Conservation (phyloP, 805 yeast species). For the Ogataea paradorogensis region DNA sequence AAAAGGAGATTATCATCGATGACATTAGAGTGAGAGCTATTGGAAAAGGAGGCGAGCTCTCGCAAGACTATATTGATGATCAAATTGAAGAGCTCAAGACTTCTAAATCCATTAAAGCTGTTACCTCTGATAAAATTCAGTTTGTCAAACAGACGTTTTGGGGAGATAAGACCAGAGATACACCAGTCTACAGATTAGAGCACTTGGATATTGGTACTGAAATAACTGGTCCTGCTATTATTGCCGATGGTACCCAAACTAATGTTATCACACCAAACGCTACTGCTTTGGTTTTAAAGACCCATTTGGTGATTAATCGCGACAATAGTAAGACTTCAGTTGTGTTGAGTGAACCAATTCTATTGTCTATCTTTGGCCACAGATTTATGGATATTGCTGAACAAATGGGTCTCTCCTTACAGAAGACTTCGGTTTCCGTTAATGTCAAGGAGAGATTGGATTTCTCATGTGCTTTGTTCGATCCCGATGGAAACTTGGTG, state of each 20-base stretch:
- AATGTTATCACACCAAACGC: slow-evolving; percentile 65
- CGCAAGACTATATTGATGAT: slow-evolving; percentile 43
- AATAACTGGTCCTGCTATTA: slow-evolving; percentile 68
- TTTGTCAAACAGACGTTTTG: slow-evolving; percentile 54
- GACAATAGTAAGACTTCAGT: slow-evolving; percentile 29
- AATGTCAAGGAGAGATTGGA: slow-evolving; percentile 48
- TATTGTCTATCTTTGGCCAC: slow-evolving; percentile 74
- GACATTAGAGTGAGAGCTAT: slow-evolving; percentile 73
- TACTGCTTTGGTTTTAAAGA: slow-evolving; percentile 50
- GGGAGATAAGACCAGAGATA: slow-evolving; percentile 45
- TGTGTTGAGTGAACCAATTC: slow-evolving; percentile 52
- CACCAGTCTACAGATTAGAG: slow-evolving; percentile 57
- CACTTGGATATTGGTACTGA: slow-evolving; percentile 50
- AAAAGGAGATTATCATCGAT: slow-evolving; percentile 61
- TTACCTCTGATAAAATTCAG: slow-evolving; percentile 28
- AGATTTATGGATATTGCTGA: slow-evolving; percentile 90
- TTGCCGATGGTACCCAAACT: slow-evolving; percentile 80
- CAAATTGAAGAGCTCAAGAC: slow-evolving; percentile 42
- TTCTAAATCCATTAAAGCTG: slow-evolving; percentile 22
- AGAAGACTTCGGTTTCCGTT: slow-evolving; percentile 43
- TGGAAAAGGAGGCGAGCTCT: slow-evolving; percentile 53
- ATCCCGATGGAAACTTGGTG: slow-evolving; percentile 67
- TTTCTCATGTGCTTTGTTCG: slow-evolving; percentile 74
- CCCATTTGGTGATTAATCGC: slow-evolving; percentile 54
- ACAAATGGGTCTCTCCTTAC: slow-evolving; percentile 75